Base-by-base conservation (phyloP, 306 rosid genomes). In the Trifolium dubium region DNA sequence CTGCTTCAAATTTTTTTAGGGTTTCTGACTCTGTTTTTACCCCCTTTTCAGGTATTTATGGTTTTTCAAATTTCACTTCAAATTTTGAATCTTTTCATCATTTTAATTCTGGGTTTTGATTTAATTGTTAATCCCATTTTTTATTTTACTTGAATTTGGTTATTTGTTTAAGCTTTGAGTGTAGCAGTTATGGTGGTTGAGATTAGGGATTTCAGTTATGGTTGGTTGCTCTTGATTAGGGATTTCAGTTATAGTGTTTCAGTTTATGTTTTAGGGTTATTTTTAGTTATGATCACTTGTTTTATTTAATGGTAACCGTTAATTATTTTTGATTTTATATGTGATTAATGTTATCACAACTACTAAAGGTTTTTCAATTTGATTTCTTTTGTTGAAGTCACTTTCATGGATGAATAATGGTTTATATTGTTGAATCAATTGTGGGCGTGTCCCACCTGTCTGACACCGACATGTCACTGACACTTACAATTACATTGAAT, bases 41-140 rank as follows among this genome's bases (percentile, higher is more conserved):
- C 67, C 72, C 60, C 30, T 31, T 69, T 86, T 51, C 80, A 78
- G 90, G 86, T 83, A 83, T 72, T 78, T 76, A 10, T 0, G 58
- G 49, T 59, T 43, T 12, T 72, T 69, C 39, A 3, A 32, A 15
- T 77, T 30, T 2, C 6, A 64, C 47, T 75, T 54, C 47, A 78
- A 72, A 64, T 8, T 64, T 41, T 51, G 34, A 75, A 49, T 31
- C 23, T 58, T 75, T 51, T 32, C 5, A 14, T 9, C 7, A 71
- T 8, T 60, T 78, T 2, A 15, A 41, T 79, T 28, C 6, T 35
- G 80, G 73, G 71, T 51, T 59, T 78, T 78, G 79, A 68, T 81
- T 35, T 62, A 58, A 80, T 77, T 75, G 75, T 23, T 72, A 56
- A 14, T 67, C 1, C 2, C 3, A 41, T 11, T 51, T 64, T 69